Base-by-base conservation (phyloP, 164 flowering plant species). In the Aristolochia fimbriata region DNA sequence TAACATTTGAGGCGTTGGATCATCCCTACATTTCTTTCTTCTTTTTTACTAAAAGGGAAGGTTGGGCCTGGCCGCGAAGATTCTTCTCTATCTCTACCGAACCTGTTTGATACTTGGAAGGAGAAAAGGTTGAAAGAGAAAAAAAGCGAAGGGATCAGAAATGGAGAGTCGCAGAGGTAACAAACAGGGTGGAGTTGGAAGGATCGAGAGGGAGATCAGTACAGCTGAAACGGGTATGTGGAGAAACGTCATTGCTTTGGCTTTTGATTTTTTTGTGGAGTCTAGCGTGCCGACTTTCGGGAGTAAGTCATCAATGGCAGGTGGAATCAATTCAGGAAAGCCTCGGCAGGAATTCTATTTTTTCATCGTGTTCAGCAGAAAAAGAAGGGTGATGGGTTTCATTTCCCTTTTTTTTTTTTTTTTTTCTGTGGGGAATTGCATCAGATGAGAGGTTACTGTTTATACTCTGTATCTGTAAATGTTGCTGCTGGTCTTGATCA, bases 211-310 rank as follows among this genome's bases (percentile, higher is more conserved):
- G 43, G 8, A 37, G 43, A 37, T 10, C 10, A 37, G 8, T 7
- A 37, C 8, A 5, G 8, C 12, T 7, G 22, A 15, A n/a, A 50
- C 1, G 19, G 6, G 16, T 50, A 50, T 22, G 53, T n/a, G 53
- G 21, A 50, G 53, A 50, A 50, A 50, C 19, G 53, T n/a, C 53
- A 19, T n/a, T 50, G 53, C 53, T n/a, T 50, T 50, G 53, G 12
- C 22, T 50, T 50, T 50, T 19, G 53, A 50, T 16, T 48, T 5
- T 16, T 48, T 5, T 48, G 21, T 48, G 51, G 51, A 50, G 53
- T n/a, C 53, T 3, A 50, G 6, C 1, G 22, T 50, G 20, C 53
- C 53, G 21, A 50, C 11, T n/a, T 50, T 50, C 23, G 22, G 43
- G 10, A n/a, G 53, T 0, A 11, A 22, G 53, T 50, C 53, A 19